Base-by-base conservation (phyloP, 2,329 filamentous ascomycete species). In the Beauveria medogensis region DNA sequence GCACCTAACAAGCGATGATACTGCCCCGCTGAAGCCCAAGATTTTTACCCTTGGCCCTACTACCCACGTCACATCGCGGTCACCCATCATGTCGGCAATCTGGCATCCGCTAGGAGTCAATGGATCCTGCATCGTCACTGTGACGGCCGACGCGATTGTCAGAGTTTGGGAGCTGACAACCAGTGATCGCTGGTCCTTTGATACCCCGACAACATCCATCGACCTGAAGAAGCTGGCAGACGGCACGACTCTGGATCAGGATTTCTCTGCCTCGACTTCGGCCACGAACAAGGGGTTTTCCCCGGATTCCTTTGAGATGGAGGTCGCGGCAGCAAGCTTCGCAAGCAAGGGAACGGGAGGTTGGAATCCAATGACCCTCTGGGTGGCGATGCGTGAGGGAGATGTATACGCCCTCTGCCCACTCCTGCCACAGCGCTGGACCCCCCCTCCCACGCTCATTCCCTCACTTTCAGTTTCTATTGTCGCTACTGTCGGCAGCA, bases 311-410 rank as follows among this genome's bases (percentile, higher is more conserved):
- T 87, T 95, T 62, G 92, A 97, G 71, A 96, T 99, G 88, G 90
- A 97, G 69, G 91, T 96, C 24, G 91, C 92, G 4, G 88, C 92
- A 2, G 92, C 92, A 55, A 90, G 87, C 71, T 99, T 99, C 75
- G 79, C 82, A 41, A 78, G 77, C 14, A 80, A 81, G 64, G 80
- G 79, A 41, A 83, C 83, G 7, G 93, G 92, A 16, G 92, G 92
- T 59, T 99, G 94, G 94, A 90, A 92, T 8, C 86, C 92, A 10
- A 97, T 97, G 90, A 97, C 94, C 0, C 80, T 99, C 12, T 99
- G 93, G 91, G 78, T 97, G 56, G 92, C 92, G n/a, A 99, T 97
- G 89, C 85, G 86, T 43, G 89, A 91, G 63, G 94, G 94, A 3
- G 92, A 97, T 69, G 83, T 97, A 6, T 99, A 99, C 70, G 92